Evolutionary conservation across 2,329 filamentous ascomycete genomes (phyloP), one percentile per base, ranked within the genome.

Genomic region (Colletotrichum sp.): DNA sequence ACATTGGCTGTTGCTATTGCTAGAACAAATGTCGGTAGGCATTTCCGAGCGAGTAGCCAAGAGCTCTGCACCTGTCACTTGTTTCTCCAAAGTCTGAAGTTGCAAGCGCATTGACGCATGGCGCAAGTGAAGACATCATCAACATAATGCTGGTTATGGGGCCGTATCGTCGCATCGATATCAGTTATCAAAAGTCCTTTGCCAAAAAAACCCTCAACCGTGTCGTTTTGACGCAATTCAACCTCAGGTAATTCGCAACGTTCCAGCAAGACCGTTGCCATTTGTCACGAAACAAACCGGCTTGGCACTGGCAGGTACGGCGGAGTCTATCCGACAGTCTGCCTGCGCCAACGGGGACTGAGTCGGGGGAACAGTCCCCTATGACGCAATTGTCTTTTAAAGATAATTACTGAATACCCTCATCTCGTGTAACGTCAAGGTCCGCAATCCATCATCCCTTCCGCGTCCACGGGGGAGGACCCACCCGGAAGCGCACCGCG

Each of bases 401-500:
- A 68, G 28, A 73, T 67, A 57, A 73, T 59, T 52, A 60, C 19
- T 67, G 64, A 66, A 36, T 72, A 28, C 63, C 63, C 19, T 34
- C 70, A 57, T 73, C 57, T 73, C 64, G 70, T 64, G 69, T 44
- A 75, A 63, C 69, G 63, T 16, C 27, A 61, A 68, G 64, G 32
- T 28, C 63, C 69, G 69, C n/a, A 60, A 59, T 5, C 30, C 36
- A 59, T n/a, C n/a, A 63, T 32, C 60, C 55, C 44, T 60, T 52
- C 73, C 57, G 73, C 64, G 63, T 32, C 36, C 55, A 32, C 69
- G 61, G 44, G 44, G 44, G 69, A 52, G 28, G 64, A 72, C 44
- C 64, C 69, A 65, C 64, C 63, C 63, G 73, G 73, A 59, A 65
- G 73, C 63, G 55, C 16, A 48, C 69, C 69, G 64, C 69, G 57